Percentiles rank a stretch among this genome's conserved stretches.
phyloP scores from a whole-genome alignment of 768 basidiomycete species.

The Naganishia antarctica region DNA sequence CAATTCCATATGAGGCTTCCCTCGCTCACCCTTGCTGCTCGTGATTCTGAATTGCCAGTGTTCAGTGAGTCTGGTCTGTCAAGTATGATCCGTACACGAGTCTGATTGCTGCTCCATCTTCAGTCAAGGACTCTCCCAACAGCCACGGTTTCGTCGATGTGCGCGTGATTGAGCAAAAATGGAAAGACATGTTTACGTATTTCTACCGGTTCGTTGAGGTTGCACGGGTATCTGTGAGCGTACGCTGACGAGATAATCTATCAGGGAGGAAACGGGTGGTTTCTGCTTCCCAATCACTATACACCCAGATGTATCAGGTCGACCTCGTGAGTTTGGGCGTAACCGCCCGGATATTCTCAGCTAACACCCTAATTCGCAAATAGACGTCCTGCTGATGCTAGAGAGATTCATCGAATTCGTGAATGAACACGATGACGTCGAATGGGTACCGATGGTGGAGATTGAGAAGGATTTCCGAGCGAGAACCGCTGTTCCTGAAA shows the following conservation, averaged over 20 bases:
- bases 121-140: constrained; percentile 55
- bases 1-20: background rate
- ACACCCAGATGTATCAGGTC: constrained; percentile 72
- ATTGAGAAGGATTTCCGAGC: constrained; percentile 63
- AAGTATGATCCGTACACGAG: background rate
- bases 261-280: constrained; percentile 35
- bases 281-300: constrained; percentile 66
- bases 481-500: constrained; percentile 54
- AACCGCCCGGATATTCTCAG: background rate
- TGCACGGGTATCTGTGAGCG: constrained; percentile 29
- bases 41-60: background rate
- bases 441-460: constrained; percentile 67
- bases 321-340: constrained; percentile 37
- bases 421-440: constrained; percentile 63
- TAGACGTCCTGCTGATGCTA: constrained; percentile 72
- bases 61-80: background rate
- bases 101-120: background rate
- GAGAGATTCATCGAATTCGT: constrained; percentile 72
- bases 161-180: constrained; percentile 64
- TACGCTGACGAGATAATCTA: background rate
- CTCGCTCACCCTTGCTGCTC: background rate
- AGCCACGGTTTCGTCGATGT: constrained; percentile 73
- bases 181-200: constrained; percentile 71
- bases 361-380: constrained; percentile 42
- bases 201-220: constrained; percentile 56